These are phyloP conservation scores for Paspalum vaginatum DNA, from an alignment of 176 grass and related monocot species.

Conservation along the genomic window DNA sequence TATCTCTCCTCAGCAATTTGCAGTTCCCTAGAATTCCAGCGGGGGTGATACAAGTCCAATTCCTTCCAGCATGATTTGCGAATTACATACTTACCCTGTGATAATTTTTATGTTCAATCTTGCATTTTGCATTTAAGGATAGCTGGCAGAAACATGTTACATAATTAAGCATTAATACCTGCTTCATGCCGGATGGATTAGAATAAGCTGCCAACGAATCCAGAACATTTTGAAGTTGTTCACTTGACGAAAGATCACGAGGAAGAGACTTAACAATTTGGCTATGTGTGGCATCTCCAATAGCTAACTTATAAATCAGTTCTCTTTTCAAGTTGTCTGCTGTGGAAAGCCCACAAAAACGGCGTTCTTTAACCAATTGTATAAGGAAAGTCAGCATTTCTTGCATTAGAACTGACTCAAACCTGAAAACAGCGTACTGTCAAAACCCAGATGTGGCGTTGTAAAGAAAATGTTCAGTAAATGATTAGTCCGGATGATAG, in stretches of 20 bases:
- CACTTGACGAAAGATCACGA: constrained; percentile 70
- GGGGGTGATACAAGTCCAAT: constrained; percentile 93
- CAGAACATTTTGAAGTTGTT: constrained; percentile 85
- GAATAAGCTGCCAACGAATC: constrained; percentile 88
- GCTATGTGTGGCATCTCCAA: constrained; percentile 90
- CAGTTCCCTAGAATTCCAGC: constrained; percentile 94
- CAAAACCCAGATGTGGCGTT: constrained; percentile 7
- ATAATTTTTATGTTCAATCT: constrained; percentile 13
- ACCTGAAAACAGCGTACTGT: constrained; percentile 57
- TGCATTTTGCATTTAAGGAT: constrained; percentile 17
- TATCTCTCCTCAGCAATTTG: constrained; percentile 99
- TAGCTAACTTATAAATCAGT: constrained; percentile 77
- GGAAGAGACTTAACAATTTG: constrained; percentile 92
- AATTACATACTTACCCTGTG: constrained; percentile 92
- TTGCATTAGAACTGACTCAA: constrained; percentile 83
- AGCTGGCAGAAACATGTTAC: constrained; percentile 11
- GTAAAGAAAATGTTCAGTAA: constrained; percentile 28
- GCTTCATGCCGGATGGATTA: constrained; percentile 97
- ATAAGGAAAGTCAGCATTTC: constrained; percentile 94
- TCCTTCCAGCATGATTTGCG: constrained; percentile 87
- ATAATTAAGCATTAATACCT: constrained; percentile 57
- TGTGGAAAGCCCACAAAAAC: constrained; percentile 89
- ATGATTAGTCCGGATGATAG: constrained; percentile 13
- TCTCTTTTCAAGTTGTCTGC: constrained; percentile 92
- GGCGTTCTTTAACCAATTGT: constrained; percentile 93